A percentile compares a stretch with the other conserved stretches of the same genome.
Evolutionary conservation across 1,284 basidiomycete species (phyloP).

Genomic region (Apiotrichum domesticum): DNA sequence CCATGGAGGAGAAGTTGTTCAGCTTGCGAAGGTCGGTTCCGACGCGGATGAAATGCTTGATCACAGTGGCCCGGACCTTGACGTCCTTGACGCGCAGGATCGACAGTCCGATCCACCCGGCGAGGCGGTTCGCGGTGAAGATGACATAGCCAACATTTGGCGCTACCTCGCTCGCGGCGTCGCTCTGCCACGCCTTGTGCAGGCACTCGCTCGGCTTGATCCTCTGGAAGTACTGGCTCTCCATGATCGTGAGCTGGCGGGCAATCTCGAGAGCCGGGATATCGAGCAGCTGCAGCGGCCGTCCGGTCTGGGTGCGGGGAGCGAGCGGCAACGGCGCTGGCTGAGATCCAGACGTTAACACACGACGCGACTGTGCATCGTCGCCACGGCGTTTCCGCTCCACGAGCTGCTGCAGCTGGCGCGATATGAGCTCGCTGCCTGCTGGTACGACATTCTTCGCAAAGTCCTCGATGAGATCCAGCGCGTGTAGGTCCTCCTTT

Average conservation of each 20-base stretch:
- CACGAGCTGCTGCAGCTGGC: conserved; percentile 64
- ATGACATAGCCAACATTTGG: conserved; percentile 68
- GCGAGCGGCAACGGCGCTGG: conserved; percentile 5
- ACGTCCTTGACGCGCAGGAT: conserved; percentile 77
- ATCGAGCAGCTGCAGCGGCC: conserved; percentile 34
- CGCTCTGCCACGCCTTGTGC: conserved; percentile 48
- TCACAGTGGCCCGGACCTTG: conserved; percentile 66
- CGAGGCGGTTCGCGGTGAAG: conserved; percentile 70
- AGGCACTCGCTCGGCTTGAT: conserved; percentile 90
- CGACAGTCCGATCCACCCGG: conserved; percentile 84
- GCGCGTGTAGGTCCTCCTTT: conserved; percentile 69
- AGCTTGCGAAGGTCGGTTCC: conserved; percentile 79
- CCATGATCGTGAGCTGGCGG: conserved; percentile 88
- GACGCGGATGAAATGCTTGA: conserved; percentile 84
- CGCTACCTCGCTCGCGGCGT: conserved; percentile 14
- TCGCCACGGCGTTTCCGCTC: conserved; percentile 59
- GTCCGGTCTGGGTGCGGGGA: conserved; percentile 13
- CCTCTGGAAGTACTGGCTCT: conserved; percentile 76
- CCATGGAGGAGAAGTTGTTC: conserved; percentile 97
- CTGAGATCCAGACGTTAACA: neutral
- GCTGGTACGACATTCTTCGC: conserved; percentile 54
- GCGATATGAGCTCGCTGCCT: conserved; percentile 59
- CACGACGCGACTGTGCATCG: conserved; percentile 36
- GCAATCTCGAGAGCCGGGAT: conserved; percentile 80
- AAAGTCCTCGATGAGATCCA: conserved; percentile 72